These are phyloP conservation scores for Polygonum aviculare DNA, from an alignment of 148 eudicot species.

Conservation along the genomic window DNA sequence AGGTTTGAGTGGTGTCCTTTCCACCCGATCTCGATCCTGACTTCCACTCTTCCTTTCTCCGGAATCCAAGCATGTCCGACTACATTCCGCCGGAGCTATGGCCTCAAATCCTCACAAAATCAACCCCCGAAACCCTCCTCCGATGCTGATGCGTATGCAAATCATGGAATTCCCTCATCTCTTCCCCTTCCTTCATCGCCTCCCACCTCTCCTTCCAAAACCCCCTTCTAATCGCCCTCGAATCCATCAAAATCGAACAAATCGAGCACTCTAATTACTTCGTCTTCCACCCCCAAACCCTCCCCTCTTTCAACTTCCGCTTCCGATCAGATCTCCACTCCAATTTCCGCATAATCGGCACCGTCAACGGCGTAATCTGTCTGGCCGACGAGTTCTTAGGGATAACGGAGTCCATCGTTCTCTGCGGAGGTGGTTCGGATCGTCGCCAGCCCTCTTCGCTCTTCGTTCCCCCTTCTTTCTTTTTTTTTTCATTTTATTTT, in stretches of 20 bases:
- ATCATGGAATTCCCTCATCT: not conserved
- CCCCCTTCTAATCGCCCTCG: not conserved
- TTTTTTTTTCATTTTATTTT: too few species aligned
- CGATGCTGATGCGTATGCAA: slow-evolving; percentile 4
- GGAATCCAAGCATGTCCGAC: slow-evolving; percentile 6
- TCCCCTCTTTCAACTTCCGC: not conserved
- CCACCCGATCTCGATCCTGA: not conserved
- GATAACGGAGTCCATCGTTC: not conserved
- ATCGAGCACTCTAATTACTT: too few species aligned
- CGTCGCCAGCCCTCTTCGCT: too few species aligned
- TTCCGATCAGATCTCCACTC: not conserved
- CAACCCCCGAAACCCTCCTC: not conserved
- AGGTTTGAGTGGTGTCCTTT: not conserved
- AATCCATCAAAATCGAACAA: not conserved
- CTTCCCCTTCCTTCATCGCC: not conserved
- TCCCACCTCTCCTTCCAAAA: not conserved
- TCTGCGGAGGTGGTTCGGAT: not conserved
- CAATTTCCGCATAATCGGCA: slow-evolving; percentile 4
- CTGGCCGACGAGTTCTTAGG: slow-evolving; percentile 5
- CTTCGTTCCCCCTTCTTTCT: too few species aligned
- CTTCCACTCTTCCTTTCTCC: not conserved
- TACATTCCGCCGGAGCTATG: not conserved
- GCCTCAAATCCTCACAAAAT: not conserved
- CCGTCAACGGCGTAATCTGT: slow-evolving; percentile 1
- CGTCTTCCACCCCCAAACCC: not conserved